phyloP scores from a whole-genome alignment of 371 early-diverging fungal species.

The Coemansia sp. region DNA sequence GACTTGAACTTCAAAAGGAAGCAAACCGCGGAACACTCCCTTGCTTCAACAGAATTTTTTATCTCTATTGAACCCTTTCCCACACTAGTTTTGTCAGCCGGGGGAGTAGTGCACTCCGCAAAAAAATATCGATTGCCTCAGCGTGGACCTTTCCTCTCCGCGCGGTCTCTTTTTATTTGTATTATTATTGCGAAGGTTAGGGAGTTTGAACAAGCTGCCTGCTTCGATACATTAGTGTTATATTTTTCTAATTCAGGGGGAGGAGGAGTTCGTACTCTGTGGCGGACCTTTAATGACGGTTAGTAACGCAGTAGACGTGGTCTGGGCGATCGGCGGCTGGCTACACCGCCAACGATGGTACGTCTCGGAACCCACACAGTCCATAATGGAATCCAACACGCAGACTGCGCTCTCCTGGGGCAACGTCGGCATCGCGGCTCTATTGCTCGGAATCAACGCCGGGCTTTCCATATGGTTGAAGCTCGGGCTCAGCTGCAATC shows the following conservation, averaged over 20 bases:
- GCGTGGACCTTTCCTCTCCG: no score
- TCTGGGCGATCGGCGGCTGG: constrained; percentile 5
- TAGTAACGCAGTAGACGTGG: constrained; percentile 4
- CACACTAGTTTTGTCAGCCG: no score
- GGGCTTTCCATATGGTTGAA: constrained; percentile 58
- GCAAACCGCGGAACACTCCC: no score
- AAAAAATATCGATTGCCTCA: no score
- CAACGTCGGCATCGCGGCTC: constrained; percentile 41
- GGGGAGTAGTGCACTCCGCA: no score
- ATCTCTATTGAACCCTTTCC: no score
- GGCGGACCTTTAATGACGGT: not conserved
- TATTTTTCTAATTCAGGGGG: not conserved
- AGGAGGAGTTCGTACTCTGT: not conserved
- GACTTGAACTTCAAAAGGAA: no score
- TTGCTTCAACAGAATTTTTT: no score
- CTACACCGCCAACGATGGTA: constrained; percentile 18
- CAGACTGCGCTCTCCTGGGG: constrained; percentile 11
- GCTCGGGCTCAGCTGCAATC: constrained; percentile 58
- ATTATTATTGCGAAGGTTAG: no score
- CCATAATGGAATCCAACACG: not conserved
- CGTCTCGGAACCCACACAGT: not conserved
- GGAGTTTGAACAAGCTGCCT: not conserved
- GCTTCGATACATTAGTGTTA: not conserved
- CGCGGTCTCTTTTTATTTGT: no score
- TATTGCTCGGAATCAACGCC: constrained; percentile 48